Evolutionary conservation across 345 rosid species (phyloP).

Genomic region (Eucalyptus pauciflora): DNA sequence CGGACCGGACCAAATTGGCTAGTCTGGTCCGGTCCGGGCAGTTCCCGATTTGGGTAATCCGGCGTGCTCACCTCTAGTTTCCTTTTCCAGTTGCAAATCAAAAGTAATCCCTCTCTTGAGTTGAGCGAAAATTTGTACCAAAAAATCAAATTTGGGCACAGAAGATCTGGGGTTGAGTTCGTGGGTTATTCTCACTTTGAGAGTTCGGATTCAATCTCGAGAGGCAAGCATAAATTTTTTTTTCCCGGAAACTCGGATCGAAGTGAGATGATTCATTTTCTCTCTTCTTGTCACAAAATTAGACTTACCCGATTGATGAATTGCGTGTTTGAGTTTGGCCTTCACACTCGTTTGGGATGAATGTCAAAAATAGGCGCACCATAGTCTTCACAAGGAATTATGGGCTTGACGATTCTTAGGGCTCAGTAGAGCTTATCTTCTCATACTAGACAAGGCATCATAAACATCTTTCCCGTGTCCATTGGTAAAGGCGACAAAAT

Average conservation of each 20-base stretch:
- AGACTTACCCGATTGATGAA: background rate
- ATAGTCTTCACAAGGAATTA: background rate
- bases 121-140: background rate
- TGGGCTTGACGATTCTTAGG: background rate
- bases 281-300: background rate
- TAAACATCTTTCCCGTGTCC: background rate
- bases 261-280: too few species aligned
- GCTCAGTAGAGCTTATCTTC: background rate
- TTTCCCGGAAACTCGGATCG: rapidly evolving
- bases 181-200: background rate
- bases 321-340: background rate
- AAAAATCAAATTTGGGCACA: background rate
- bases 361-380: background rate
- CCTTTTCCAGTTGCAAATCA: background rate
- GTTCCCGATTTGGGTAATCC: rapidly evolving
- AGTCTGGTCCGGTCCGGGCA: too few species aligned
- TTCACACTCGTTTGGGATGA: background rate
- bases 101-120: background rate
- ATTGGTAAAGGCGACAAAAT: background rate
- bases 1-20: rapidly evolving
- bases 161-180: background rate
- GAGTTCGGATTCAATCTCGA: background rate
- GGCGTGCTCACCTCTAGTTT: too few species aligned
- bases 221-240: background rate
- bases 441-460: background rate